Evolutionary conservation across 2,329 filamentous ascomycete species (phyloP), one percentile per base, ranked within the genome.

Genomic region (Alternaria sp.): DNA sequence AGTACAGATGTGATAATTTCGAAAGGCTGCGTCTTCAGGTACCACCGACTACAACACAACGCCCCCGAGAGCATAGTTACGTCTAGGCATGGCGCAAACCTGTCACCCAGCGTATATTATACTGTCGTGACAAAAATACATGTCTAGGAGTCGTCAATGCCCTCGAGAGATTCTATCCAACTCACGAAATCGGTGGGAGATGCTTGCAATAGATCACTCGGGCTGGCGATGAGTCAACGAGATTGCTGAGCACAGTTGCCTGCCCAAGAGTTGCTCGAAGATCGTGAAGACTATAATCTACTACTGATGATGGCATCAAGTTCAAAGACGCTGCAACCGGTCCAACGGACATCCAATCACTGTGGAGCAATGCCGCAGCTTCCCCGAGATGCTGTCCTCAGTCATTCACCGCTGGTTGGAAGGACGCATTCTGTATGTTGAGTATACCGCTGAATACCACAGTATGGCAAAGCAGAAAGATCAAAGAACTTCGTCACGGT

Each of bases 291-390:
- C 17, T 17, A 17, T 17, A 17, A 17, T 17, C 17, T 17, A 17
- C 17, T 17, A 17, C 17, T 17, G 17, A 17, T 17, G 17, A 17
- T 17, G 17, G 17, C 1, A 17, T 28, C 26, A 5, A 5, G 26
- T 28, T 28, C 26, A 28, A 8, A 28, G 17, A 11, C 23, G 17
- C 42, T 23, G 28, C 24, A 13, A 37, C 29, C 29, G 13, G 14
- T 24, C 21, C 36, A 9, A 49, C 13, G 28, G 31, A 58, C 50
- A 49, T 49, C 68, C 67, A 71, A 71, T 71, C 59, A 62, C 61
- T 58, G 42, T 41, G 46, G 46, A 56, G 63, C 56, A 69, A 67
- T 63, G 62, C 68, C 68, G 67, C 68, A 63, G 60, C 67, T 69
- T 65, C 57, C 58, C 68, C 68, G 68, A 68, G 41, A 51, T 49